These are phyloP conservation scores for Bryoerythrophyllum caledonicum DNA, from an alignment of 225 moss, liverwort and hornwort species.

Conservation along the genomic window DNA sequence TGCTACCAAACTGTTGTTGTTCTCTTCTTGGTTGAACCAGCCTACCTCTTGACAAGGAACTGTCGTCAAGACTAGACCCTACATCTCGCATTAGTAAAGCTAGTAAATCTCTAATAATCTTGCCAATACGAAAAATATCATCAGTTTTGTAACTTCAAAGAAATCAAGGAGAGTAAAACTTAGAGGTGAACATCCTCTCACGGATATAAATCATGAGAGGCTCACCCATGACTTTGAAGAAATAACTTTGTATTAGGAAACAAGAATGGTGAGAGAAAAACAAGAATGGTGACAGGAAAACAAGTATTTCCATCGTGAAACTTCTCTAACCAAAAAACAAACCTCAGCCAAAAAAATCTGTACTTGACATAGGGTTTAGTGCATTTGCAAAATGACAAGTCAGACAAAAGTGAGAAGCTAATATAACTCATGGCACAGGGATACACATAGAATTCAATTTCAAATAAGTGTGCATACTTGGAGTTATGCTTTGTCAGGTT, in stretches of 20 bases:
- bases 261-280: no score
- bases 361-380: background rate
- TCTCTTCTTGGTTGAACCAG: constrained; percentile 62
- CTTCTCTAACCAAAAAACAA: constrained; percentile 1
- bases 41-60: constrained; percentile 67
- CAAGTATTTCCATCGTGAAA: background rate
- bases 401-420: background rate
- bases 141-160: background rate
- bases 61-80: constrained; percentile 50
- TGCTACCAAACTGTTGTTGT: constrained; percentile 56
- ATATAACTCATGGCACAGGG: background rate
- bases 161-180: constrained; percentile 22
- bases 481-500: constrained; percentile 45
- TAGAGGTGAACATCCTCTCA: constrained; percentile 57
- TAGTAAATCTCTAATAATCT: constrained; percentile 22
- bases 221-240: constrained; percentile 66
- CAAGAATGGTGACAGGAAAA: constrained; percentile 49
- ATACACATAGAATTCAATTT: background rate
- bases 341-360: background rate
- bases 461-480: constrained; percentile 27
- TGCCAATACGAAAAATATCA: no score
- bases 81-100: constrained; percentile 47
- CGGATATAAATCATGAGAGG: constrained; percentile 52
- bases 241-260: constrained; percentile 62
- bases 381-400: background rate